A percentile compares a stretch with the other conserved stretches of the same genome.
Evolutionary conservation across 768 basidiomycete species (phyloP).

Genomic region (Tricholoma sp.): DNA sequence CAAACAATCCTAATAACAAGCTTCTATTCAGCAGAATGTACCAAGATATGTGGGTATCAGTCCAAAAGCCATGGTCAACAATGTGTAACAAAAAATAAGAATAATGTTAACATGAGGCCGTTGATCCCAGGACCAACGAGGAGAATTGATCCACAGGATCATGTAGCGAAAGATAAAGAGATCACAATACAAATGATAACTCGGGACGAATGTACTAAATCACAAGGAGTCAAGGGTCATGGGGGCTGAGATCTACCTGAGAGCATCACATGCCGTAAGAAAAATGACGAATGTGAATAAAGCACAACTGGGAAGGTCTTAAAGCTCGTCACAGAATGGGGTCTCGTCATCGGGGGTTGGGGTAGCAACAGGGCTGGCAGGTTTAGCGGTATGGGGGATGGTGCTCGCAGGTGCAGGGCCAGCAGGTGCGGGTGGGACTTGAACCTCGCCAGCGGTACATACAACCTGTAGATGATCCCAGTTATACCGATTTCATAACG

Average conservation of each 20-base stretch:
- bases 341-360: conserved; percentile 26
- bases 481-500: background rate
- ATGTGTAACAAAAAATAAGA: background rate
- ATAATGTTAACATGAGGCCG: conserved; percentile 1
- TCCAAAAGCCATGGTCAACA: background rate
- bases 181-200: background rate
- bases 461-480: conserved; percentile 34
- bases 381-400: conserved; percentile 19
- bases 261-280: background rate
- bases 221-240: background rate
- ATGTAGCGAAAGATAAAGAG: background rate
- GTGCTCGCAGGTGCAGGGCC: conserved; percentile 17
- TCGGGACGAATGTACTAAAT: background rate
- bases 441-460: conserved; percentile 38
- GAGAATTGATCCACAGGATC: conserved; percentile 4
- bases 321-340: conserved; percentile 51
- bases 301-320: conserved; percentile 3
- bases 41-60: conserved; percentile 2
- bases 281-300: background rate
- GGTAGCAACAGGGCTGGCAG: background rate
- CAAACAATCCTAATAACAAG: no score
- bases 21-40: background rate
- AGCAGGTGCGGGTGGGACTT: conserved; percentile 38
- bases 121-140: conserved; percentile 6
- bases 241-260: background rate